These are phyloP conservation scores for Aspergillus quadricinctus DNA, from an alignment of 2,329 filamentous ascomycete species.

Conservation along the genomic window DNA sequence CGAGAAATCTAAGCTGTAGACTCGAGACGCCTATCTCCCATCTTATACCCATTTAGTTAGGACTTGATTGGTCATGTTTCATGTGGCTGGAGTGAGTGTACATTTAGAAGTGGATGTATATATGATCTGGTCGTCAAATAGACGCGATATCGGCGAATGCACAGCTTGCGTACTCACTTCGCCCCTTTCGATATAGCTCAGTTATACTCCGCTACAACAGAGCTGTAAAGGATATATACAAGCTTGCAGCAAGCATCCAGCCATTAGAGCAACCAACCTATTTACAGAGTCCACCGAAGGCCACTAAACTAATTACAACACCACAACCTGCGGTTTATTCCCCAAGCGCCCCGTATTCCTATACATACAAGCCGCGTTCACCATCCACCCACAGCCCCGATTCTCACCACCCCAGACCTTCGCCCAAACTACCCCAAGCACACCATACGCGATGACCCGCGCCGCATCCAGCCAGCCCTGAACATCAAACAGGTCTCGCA, in stretches of 20 bases:
- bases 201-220: too few species aligned
- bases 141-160: too few species aligned
- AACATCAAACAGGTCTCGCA: constrained; percentile 35
- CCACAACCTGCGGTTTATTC: constrained; percentile 38
- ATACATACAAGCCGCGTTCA: constrained; percentile 55
- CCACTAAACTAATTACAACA: constrained; percentile 6
- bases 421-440: constrained; percentile 57
- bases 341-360: constrained; percentile 31
- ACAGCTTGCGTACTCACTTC: too few species aligned
- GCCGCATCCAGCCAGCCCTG: constrained; percentile 46
- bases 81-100: neutral
- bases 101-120: neutral
- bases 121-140: neutral
- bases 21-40: neutral
- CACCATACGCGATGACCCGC: constrained; percentile 49
- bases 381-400: constrained; percentile 46
- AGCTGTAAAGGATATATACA: too few species aligned
- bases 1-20: constrained; percentile 45
- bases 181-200: too few species aligned
- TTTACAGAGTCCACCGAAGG: neutral
- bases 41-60: neutral
- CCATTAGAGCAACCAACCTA: neutral
- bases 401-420: constrained; percentile 54
- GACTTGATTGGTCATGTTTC: neutral
- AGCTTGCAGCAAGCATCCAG: too few species aligned